These are phyloP conservation scores for Teratosphaeria viscida DNA, from an alignment of 2,329 filamentous ascomycete species.

Conservation along the genomic window DNA sequence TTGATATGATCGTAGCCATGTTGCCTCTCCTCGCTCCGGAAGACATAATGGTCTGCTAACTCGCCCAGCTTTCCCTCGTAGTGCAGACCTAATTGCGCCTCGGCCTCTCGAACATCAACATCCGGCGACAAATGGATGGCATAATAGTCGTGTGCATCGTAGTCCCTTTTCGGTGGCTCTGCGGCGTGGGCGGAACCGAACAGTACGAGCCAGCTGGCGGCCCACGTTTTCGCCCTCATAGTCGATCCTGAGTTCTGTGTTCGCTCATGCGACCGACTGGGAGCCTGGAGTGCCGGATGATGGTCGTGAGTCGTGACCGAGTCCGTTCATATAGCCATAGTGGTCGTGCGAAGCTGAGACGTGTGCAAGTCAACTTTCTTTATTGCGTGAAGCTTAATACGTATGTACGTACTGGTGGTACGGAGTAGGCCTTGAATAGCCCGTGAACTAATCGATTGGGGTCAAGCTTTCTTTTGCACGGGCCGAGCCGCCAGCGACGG, in stretches of 20 bases:
- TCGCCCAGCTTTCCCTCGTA: conserved; percentile 75
- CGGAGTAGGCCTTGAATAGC: not conserved
- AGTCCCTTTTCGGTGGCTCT: conserved; percentile 25
- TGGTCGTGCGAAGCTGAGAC: not conserved
- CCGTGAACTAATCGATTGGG: not conserved
- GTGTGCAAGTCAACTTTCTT: not conserved
- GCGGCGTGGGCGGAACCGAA: not conserved
- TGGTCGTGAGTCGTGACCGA: not conserved
- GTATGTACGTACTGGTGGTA: not conserved
- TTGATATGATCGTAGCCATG: conserved; percentile 44
- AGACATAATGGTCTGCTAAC: conserved; percentile 73
- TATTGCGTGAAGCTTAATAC: not conserved
- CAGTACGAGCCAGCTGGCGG: not conserved
- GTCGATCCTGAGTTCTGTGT: not conserved
- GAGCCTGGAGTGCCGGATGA: not conserved
- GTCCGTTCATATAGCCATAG: not conserved
- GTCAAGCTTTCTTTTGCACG: not conserved
- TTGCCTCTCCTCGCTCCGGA: conserved; percentile 53
- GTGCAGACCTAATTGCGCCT: conserved; percentile 59
- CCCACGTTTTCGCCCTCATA: not conserved
- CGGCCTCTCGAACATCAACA: conserved; percentile 57
- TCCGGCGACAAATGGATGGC: conserved; percentile 69
- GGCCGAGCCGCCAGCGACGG: not conserved
- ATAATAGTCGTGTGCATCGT: conserved; percentile 82
- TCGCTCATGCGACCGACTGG: not conserved